Conservation (phyloP, 163 green algal species). For the Scenedesmus sp. region DNA sequence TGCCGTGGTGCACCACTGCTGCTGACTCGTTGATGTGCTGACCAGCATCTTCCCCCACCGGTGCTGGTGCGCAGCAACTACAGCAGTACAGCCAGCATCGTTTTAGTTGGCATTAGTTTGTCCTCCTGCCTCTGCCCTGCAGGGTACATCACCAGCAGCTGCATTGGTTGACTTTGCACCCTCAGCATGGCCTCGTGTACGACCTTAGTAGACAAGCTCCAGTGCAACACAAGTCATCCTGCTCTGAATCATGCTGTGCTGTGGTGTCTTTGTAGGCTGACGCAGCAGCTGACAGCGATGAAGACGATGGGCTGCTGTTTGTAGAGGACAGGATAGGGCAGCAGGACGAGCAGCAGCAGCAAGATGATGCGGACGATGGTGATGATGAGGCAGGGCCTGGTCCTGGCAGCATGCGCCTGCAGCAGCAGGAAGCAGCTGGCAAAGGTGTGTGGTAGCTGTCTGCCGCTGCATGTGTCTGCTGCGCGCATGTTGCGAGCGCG, state of each 20-base stretch:
- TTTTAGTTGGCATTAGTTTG: not conserved
- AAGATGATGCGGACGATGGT: constrained; percentile 27
- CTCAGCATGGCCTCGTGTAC: no score
- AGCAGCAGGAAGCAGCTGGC: constrained; percentile 44
- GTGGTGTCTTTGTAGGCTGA: not conserved
- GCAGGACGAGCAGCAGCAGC: constrained; percentile 3
- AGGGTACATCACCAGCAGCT: not conserved
- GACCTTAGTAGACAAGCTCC: no score
- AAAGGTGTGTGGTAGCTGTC: not conserved
- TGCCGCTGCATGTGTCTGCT: not conserved
- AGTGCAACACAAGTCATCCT: not conserved
- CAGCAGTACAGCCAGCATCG: not conserved
- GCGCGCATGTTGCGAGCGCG: not conserved
- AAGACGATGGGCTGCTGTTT: constrained; percentile 49
- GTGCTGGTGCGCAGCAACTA: not conserved
- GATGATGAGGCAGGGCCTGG: constrained; percentile 20
- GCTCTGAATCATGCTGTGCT: not conserved
- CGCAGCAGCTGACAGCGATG: not conserved
- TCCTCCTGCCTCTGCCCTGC: not conserved
- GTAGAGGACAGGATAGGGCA: constrained; percentile 48
- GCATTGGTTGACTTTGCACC: not conserved
- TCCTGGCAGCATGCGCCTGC: constrained; percentile 30
- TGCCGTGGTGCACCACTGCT: not conserved
- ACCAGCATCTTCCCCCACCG: not conserved
- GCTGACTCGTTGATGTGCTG: not conserved